A percentile compares a stretch with the other conserved stretches of the same genome.
Conservation (phyloP, 352 stramenopile genomes). For the Phytophthora idaei region DNA sequence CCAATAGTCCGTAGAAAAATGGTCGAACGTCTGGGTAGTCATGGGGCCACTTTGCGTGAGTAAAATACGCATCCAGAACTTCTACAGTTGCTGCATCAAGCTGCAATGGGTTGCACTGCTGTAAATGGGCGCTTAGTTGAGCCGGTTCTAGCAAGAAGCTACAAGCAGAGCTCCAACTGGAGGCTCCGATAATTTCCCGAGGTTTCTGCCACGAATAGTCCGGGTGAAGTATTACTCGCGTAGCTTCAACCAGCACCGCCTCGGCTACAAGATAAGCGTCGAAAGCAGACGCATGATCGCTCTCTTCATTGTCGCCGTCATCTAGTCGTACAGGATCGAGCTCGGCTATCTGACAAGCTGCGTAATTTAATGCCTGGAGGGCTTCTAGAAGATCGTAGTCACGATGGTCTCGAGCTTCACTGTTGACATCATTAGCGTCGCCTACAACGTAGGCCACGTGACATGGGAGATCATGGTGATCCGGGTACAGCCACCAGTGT, state of each 20-base stretch:
- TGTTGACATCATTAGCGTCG: background rate
- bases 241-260: slow-evolving; percentile 59
- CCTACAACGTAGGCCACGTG: slow-evolving; percentile 30
- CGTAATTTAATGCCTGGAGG: slow-evolving; percentile 21
- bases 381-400: slow-evolving; percentile 30
- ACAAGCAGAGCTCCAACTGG: slow-evolving; percentile 57
- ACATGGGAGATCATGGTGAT: slow-evolving; percentile 29
- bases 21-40: slow-evolving; percentile 33
- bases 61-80: slow-evolving; percentile 47
- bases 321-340: slow-evolving; percentile 16
- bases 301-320: slow-evolving; percentile 4
- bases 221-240: slow-evolving; percentile 48
- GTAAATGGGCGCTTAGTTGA: slow-evolving; percentile 33
- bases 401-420: background rate
- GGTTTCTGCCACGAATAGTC: slow-evolving; percentile 46
- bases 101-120: slow-evolving; percentile 5
- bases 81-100: slow-evolving; percentile 9
- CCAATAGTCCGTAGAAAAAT: slow-evolving; percentile 39
- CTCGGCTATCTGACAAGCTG: slow-evolving; percentile 27
- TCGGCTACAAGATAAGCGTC: slow-evolving; percentile 67
- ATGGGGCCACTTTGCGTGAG: slow-evolving; percentile 38
- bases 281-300: slow-evolving; percentile 40
- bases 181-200: slow-evolving; percentile 57
- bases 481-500: slow-evolving; percentile 34
- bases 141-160: slow-evolving; percentile 42